These are phyloP conservation scores for Apiospora arundinis DNA, from an alignment of 2,329 filamentous ascomycete species.

Conservation along the genomic window DNA sequence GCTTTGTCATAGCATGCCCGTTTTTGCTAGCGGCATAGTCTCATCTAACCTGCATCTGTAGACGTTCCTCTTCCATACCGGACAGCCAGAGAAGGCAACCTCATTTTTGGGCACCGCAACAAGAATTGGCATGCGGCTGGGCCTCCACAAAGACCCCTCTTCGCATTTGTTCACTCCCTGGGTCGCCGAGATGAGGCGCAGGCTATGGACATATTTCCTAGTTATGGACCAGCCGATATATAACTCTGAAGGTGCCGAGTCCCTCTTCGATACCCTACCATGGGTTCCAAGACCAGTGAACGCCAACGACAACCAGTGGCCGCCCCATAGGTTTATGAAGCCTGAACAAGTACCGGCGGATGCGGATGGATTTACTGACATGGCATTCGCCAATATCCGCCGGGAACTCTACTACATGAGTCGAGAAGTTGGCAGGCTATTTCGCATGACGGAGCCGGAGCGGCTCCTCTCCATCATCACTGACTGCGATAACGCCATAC, in stretches of 20 bases:
- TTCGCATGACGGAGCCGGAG: constrained; percentile 17
- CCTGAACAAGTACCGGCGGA: constrained; percentile 27
- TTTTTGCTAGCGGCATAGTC: neutral
- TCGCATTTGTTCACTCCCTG: constrained; percentile 21
- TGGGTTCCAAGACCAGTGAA: constrained; percentile 26
- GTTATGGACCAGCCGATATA: constrained; percentile 29
- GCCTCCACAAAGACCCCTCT: constrained; percentile 19
- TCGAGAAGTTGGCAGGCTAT: constrained; percentile 20
- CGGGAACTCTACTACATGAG: constrained; percentile 22
- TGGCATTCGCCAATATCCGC: constrained; percentile 29
- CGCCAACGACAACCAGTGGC: constrained; percentile 30
- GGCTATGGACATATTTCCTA: constrained; percentile 27
- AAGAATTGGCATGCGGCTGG: constrained; percentile 21
- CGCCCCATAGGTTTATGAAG: constrained; percentile 28
- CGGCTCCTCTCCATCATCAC: neutral
- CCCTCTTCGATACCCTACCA: constrained; percentile 24
- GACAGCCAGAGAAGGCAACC: constrained; percentile 17
- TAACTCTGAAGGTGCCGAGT: constrained; percentile 30
- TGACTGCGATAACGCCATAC: constrained; percentile 10
- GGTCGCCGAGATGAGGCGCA: constrained; percentile 21
- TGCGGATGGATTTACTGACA: constrained; percentile 30
- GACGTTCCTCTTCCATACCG: constrained; percentile 23
- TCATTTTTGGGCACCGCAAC: constrained; percentile 20
- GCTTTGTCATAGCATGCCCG: neutral
- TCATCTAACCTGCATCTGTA: neutral